These are phyloP conservation scores for Phytopythium montanum DNA, from an alignment of 352 stramenopile genomes.

Conservation along the genomic window DNA sequence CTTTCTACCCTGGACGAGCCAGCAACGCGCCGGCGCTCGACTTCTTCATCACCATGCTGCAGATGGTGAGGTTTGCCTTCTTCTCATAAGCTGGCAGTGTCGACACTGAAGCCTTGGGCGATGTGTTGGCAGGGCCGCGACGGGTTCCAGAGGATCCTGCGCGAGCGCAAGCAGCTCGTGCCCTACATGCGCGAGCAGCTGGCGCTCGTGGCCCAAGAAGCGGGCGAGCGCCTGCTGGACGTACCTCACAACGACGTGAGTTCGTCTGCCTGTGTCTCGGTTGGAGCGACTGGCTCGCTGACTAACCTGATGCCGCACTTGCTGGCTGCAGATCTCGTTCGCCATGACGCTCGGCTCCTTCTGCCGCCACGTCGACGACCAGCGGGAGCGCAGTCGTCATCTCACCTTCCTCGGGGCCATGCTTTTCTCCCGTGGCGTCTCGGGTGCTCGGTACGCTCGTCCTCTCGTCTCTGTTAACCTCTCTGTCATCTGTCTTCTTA, in stretches of 20 bases:
- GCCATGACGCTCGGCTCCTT: conserved; percentile 89
- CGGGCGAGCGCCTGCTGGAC: conserved; percentile 90
- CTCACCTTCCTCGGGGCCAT: conserved; percentile 96
- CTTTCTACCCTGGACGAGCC: conserved; percentile 95
- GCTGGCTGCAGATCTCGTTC: conserved; percentile 60
- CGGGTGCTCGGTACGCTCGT: conserved; percentile 76
- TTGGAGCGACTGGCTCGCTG: neutral
- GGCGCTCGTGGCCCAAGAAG: conserved; percentile 60
- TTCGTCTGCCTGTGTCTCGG: neutral
- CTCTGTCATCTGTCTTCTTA: conserved; percentile 3
- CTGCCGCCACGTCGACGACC: conserved; percentile 18
- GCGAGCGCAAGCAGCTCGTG: conserved; percentile 78
- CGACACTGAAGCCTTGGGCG: neutral
- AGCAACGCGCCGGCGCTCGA: conserved; percentile 93
- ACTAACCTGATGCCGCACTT: neutral
- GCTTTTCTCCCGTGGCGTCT: conserved; percentile 97
- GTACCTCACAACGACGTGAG: conserved; percentile 89
- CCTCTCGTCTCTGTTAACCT: neutral
- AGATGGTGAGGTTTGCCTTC: conserved; percentile 81
- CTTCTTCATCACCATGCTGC: conserved; percentile 99
- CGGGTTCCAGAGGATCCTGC: conserved; percentile 88
- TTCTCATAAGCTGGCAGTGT: neutral
- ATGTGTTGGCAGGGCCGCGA: conserved; percentile 36
- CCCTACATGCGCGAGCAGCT: conserved; percentile 77
- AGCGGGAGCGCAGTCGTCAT: conserved; percentile 28